These are phyloP conservation scores for Sarocladium strictum DNA, from an alignment of 2,329 filamentous ascomycete species.

Conservation along the genomic window DNA sequence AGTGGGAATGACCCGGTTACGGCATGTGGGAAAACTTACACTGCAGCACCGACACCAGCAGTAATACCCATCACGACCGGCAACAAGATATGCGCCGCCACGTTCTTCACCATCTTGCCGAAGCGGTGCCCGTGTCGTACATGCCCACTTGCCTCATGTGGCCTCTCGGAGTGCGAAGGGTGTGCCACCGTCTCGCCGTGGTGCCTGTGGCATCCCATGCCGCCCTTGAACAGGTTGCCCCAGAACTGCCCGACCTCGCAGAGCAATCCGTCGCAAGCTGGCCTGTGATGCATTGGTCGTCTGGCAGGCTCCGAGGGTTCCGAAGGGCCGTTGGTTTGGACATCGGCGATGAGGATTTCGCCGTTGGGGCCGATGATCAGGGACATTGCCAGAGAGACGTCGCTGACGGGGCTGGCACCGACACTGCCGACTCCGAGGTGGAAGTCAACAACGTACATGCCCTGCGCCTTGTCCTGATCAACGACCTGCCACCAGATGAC, in stretches of 20 bases:
- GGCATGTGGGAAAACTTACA: conserved; percentile 44
- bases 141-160: no score
- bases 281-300: neutral
- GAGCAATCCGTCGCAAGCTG: conserved; percentile 42
- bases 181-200: neutral
- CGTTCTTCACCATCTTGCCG: conserved; percentile 44
- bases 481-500: conserved; percentile 36
- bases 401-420: conserved; percentile 26
- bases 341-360: conserved; percentile 46
- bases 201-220: conserved; percentile 15
- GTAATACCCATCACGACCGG: conserved; percentile 64
- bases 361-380: conserved; percentile 54
- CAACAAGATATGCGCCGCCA: conserved; percentile 58
- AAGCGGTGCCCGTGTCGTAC: conserved; percentile 26
- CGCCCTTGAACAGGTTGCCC: conserved; percentile 19
- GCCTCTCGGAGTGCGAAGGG: no score
- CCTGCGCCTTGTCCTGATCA: conserved; percentile 43
- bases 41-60: conserved; percentile 60
- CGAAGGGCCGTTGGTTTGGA: conserved; percentile 27
- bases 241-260: conserved; percentile 38
- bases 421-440: conserved; percentile 56
- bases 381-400: neutral
- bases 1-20: neutral
- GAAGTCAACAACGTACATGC: conserved; percentile 46
- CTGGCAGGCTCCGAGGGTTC: conserved; percentile 16